Evolutionary conservation across 2,329 filamentous ascomycete genomes (phyloP), one percentile per base, ranked within the genome.

Genomic region (Colletotrichum liriopes): DNA sequence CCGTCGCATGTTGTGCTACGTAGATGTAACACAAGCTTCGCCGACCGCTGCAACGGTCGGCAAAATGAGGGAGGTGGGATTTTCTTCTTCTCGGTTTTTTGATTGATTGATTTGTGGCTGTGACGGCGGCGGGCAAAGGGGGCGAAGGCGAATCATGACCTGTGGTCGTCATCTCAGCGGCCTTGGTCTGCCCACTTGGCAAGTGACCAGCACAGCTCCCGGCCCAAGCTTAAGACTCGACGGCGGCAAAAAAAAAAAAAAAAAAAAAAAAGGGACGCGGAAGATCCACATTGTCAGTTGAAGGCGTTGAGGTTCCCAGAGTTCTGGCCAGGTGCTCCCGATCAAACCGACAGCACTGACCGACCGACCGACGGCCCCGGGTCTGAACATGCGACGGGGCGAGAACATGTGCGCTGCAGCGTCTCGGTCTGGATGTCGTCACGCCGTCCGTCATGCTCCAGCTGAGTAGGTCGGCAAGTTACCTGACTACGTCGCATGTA

Each of bases 141-240:
- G 29, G 29, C 29, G 29, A 32, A 32, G 4, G 29, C 29, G 29
- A 32, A 32, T 32, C 29, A 32, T 32, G 29, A 32, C 29, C 29
- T 32, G 29, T 32, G 29, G 68, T 67, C 63, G 63, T 67, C 68
- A 67, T 67, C 63, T 71, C 49, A 58, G 56, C 47, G 41, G 35
- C 47, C 64, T 62, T 39, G 67, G 67, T 71, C 61, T 61, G 32
- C 49, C 62, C 62, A 70, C 66, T 32, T 32, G 29, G 29, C 29
- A 32, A 32, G 29, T 32, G 29, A 32, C 29, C 29, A 32, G 29
- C 29, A 32, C 29, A 32, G 29, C 29, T 32, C 29, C 29, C 29
- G 29, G 29, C 6, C 29, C 29, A 32, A 32, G 29, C 29, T 32
- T 4, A 32, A 32, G 29, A 32, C 29, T 32, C 29, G 29, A 32